Conservation (phyloP, 2,329 filamentous ascomycete genomes). For the Drechslerella coelobrocha region DNA sequence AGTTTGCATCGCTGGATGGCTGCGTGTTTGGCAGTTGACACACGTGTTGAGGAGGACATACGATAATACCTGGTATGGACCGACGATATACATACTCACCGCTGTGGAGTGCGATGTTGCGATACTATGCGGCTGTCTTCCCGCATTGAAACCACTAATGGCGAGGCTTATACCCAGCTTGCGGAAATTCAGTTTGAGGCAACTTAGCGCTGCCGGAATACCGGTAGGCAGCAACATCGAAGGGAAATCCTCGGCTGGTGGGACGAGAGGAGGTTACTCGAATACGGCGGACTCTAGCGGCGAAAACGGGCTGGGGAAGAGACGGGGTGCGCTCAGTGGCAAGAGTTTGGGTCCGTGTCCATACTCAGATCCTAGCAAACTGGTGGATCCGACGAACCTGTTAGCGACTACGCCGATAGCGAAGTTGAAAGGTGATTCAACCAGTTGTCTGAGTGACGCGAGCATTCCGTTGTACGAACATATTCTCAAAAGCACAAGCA, state of each 20-base stretch:
- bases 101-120: constrained; percentile 45
- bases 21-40: constrained; percentile 45
- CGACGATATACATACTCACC: constrained; percentile 47
- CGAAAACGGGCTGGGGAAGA: constrained; percentile 1
- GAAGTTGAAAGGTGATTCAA: constrained; percentile 8
- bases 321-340: constrained; percentile 32
- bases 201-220: constrained; percentile 20
- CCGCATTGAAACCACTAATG: constrained; percentile 47
- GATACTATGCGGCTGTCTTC: constrained; percentile 42
- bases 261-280: constrained; percentile 14
- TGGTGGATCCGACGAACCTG: constrained; percentile 26
- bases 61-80: constrained; percentile 46
- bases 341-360: constrained; percentile 22
- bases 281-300: constrained; percentile 14
- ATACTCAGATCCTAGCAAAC: constrained; percentile 39
- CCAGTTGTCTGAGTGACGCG: constrained; percentile 9
- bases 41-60: constrained; percentile 29
- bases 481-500: constrained; percentile 40
- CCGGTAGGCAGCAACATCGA: constrained; percentile 10
- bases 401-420: constrained; percentile 1
- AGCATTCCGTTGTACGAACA: constrained; percentile 44
- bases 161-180: constrained; percentile 30
- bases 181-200: constrained; percentile 34
- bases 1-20: constrained; percentile 45
- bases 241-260: background rate